phyloP scores from a whole-genome alignment of 495 filamentous ascomycete species.

The Hyaloscypha finlandica region DNA sequence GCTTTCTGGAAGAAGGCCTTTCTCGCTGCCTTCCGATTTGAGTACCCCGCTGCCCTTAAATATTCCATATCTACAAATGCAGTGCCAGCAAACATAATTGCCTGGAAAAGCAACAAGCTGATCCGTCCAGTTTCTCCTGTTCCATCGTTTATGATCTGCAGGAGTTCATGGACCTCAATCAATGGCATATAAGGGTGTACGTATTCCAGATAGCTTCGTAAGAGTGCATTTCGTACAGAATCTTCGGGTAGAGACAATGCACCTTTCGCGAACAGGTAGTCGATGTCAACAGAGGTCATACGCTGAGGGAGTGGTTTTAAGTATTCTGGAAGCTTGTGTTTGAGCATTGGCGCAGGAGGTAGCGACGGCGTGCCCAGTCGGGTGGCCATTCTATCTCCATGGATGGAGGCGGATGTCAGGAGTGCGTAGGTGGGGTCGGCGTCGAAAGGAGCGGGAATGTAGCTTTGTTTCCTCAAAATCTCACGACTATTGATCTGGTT shows the following conservation, averaged over 20 bases:
- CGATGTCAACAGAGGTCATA: constrained; percentile 71
- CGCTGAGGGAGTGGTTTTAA: constrained; percentile 71
- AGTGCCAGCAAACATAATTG: constrained; percentile 35
- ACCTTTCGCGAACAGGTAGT: constrained; percentile 73
- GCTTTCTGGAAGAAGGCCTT: constrained; percentile 79
- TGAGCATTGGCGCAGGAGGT: constrained; percentile 20
- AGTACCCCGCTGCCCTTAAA: constrained; percentile 69
- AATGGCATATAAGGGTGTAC: constrained; percentile 92
- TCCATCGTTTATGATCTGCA: constrained; percentile 62
- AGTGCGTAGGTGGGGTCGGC: constrained; percentile 20
- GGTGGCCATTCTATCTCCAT: constrained; percentile 25
- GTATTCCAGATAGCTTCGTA: constrained; percentile 77
- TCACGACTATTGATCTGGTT: constrained; percentile 26
- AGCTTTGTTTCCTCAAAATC: constrained; percentile 18
- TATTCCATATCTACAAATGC: constrained; percentile 67
- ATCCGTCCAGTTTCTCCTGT: constrained; percentile 67
- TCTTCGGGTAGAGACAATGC: constrained; percentile 69
- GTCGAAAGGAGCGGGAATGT: constrained; percentile 6
- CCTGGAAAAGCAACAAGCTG: constrained; percentile 59
- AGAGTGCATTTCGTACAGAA: constrained; percentile 68
- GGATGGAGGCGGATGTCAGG: constrained; percentile 24
- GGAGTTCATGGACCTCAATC: constrained; percentile 73
- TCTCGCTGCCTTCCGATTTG: constrained; percentile 69
- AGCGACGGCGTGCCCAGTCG: constrained; percentile 25
- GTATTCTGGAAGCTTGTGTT: constrained; percentile 60